Evolutionary conservation across 192 early-diverging fungal genomes (phyloP), one percentile per base, ranked within the genome.

Genomic region (Martensiomyces pterosporus): DNA sequence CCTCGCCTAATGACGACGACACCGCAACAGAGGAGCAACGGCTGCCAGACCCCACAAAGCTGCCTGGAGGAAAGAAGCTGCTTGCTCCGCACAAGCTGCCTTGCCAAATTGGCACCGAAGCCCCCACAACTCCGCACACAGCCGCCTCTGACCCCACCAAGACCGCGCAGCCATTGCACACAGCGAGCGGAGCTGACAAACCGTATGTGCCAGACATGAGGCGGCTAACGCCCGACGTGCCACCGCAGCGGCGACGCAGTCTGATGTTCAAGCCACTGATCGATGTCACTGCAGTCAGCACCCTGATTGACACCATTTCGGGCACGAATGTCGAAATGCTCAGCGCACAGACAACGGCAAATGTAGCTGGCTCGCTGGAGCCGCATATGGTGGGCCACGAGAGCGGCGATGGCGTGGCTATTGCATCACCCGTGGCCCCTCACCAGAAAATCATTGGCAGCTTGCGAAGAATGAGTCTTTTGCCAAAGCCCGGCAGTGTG

Each of bases 231-330:
- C 33, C 24, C 6, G n/a, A n/a, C n/a, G n/a, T 9, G 19, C 32
- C 51, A 18, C 68, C 68, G 10, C 55, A 43, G 26, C 68, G 68
- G 1, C 37, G 35, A 1, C 39, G 68, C n/a, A 72, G 68, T 21
- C 61, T 72, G 6, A 72, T 72, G 68, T 72, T 72, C 41, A 55
- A 62, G 24, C 68, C 60, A 0, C 27, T 64, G 23, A 26, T 72
- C 34, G 57, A 72, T 27, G 68, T 64, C 10, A 24, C 56, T 1
- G 61, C 57, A 2, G 61, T 72, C 0, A 55, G 68, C 13, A 47
- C 60, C 17, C 24, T 72, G 8, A 60, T 72, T n/a, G 68, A 72
- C 21, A 59, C n/a, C n/a, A n/a, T n/a, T n/a, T n/a, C 56, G 3
- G 51, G 52, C 17, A 27, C 39, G 10, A 34, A 43, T n/a, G 39